Evolutionary conservation across 495 filamentous ascomycete genomes (phyloP).

Genomic region (Cudoniella acicularis): DNA sequence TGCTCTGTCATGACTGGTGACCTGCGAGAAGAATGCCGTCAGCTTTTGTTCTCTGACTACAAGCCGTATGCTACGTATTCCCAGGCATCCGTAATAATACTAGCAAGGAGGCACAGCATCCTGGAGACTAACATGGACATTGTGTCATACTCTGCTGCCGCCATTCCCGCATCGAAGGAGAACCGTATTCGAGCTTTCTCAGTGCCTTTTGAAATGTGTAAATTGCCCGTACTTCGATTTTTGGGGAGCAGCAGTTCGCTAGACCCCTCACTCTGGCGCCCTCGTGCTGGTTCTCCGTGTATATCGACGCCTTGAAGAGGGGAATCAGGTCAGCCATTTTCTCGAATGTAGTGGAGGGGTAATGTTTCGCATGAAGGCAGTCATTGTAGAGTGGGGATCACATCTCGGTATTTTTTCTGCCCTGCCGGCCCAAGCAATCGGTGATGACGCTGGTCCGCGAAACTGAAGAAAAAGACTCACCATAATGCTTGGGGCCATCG

Average conservation of each 20-base stretch:
- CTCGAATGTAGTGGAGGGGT: neutral
- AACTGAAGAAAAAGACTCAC: conserved; percentile 11
- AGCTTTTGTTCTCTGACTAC: conserved; percentile 8
- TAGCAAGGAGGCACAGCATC: neutral
- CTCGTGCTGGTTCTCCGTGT: conserved; percentile 8
- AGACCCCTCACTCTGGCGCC: conserved; percentile 5
- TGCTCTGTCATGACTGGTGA: conserved; percentile 53
- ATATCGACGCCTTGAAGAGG: conserved; percentile 21
- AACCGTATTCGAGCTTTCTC: conserved; percentile 46
- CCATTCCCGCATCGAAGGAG: conserved; percentile 50
- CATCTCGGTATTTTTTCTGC: conserved; percentile 6
- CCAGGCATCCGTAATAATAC: conserved; percentile 28
- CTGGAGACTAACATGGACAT: conserved; percentile 43
- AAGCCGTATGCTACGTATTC: conserved; percentile 24
- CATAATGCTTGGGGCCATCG: conserved; percentile 25
- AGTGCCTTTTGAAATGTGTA: conserved; percentile 36
- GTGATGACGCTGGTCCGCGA: neutral
- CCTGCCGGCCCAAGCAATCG: neutral
- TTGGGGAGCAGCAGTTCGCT: conserved; percentile 45
- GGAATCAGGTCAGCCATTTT: conserved; percentile 7
- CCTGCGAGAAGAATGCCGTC: conserved; percentile 26
- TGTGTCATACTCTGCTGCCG: conserved; percentile 44
- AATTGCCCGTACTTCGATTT: conserved; percentile 60
- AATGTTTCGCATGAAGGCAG: neutral
- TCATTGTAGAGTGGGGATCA: neutral